Evolutionary conservation across 108 stramenopile species (phyloP), one percentile per base, ranked within the genome.

Genomic region (Cyclotella sp.): DNA sequence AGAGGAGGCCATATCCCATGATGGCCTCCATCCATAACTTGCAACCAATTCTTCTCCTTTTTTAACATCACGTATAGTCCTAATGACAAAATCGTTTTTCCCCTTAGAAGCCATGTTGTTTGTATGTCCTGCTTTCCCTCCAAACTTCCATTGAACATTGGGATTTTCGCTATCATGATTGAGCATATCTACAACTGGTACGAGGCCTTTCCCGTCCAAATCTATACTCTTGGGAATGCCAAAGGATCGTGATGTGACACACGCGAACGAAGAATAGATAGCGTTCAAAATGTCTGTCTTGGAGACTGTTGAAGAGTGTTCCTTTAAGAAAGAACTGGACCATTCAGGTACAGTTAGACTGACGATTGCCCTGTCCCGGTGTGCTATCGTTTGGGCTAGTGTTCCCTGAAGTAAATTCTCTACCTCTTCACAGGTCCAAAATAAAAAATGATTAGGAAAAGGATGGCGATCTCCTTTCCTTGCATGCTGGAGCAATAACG

Each of bases 391-490:
- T 65, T 82, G 81, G 1, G 70, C 81, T 34, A 82, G 68, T 54
- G 81, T 82, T 4, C 81, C 81, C 21, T 64, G 53, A 11, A 82
- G 46, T 21, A 82, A 49, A 3, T 45, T 46, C 67, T 82, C 57
- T 19, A 82, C 47, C 34, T 82, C 81, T 12, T 82, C 81, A 44
- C 76, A 75, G 16, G 70, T 72, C 81, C 81, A 82, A 42, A 76
- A 82, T 27, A 82, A 66, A 72, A 76, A 82, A 57, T 82, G 81
- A 19, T 75, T 82, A 13, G 81, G 81, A 27, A 82, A 82, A 13
- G 81, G 81, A 68, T 82, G 75, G 15, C 41, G 21, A 41, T 34
- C 68, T 70, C 63, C 16, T 61, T 70, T 22, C 39, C 22, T n/a
- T 1, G 40, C n/a, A 28, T 51, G 60, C 21, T 63, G 70, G 0